Evolutionary conservation across 257 asterid species (phyloP), one percentile per base, ranked within the genome.

Genomic region (Primulina huaijiensis): DNA sequence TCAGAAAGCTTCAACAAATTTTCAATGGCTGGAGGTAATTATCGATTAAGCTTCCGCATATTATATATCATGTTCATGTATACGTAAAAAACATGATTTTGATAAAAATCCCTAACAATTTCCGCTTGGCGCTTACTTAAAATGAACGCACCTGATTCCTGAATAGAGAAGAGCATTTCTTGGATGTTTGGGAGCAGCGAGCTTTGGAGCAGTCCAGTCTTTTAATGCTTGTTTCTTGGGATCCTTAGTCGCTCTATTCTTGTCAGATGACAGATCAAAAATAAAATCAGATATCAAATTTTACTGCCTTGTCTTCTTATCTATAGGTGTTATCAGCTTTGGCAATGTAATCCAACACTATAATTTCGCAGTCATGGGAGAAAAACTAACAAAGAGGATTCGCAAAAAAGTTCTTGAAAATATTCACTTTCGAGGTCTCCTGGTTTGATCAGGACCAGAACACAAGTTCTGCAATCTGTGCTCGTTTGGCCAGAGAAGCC

Each of bases 361-460:
- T 71, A 88, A 86, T 59, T 90, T 90, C 7, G 84, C 90, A 0
- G 12, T 82, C 25, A 85, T 86, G 92, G 97, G 95, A 56, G 97
- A 90, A 69, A 73, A 83, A 0, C 52, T 88, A 33, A 83, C 89
- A 1, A 90, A 85, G 78, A 82, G 87, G 72, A 80, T 88, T 5
- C 80, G 94, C 0, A 92, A 90, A 62, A 79, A 67, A 43, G 82
- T 87, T 52, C 75, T 90, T 0, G 60, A 72, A 2, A 84, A 80
- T 6, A 67, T 87, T 56, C 83, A 88, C 5, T 1, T 88, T 88
- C 20, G 97, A 90, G 79, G 68, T 88, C 8, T 86, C 88, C 3
- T 90, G 95, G 97, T 90, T 82, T 56, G 97, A 90, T 65, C 60
- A 12, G 78, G 95, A 90, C 1, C 82, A 81, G 63, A 86, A 90